Conservation (phyloP, 2,329 filamentous ascomycete genomes). For the Sclerotinia minor region DNA sequence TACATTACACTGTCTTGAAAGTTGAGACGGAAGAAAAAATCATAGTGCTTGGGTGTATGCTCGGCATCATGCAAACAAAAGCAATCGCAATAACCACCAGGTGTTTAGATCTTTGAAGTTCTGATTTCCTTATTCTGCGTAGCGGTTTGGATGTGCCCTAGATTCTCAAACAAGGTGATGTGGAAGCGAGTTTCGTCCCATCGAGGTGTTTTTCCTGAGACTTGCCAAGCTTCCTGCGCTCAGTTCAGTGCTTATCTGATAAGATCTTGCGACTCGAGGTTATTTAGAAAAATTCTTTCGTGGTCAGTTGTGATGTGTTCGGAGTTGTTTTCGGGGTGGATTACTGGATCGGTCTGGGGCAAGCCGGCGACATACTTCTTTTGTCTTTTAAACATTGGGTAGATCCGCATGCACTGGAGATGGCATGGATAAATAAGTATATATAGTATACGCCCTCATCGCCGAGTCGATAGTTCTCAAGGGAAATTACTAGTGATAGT, state of each 20-base stretch:
- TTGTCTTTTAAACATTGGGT: not conserved
- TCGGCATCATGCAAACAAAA: constrained; percentile 3
- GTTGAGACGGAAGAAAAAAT: constrained; percentile 10
- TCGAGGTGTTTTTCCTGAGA: constrained; percentile 30
- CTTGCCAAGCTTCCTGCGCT: constrained; percentile 38
- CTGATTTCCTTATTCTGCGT: not conserved
- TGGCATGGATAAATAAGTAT: constrained; percentile 12
- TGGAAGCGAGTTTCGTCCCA: constrained; percentile 46
- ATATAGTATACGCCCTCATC: constrained; percentile 9
- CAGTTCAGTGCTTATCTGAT: constrained; percentile 22
- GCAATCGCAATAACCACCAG: not conserved
- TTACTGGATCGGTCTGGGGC: constrained; percentile 4
- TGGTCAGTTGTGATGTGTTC: constrained; percentile 13
- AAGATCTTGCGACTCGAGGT: constrained; percentile 24
- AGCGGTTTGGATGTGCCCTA: not conserved
- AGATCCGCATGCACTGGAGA: not conserved
- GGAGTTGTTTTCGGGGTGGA: constrained; percentile 2
- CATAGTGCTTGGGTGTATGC: not conserved
- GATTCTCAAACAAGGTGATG: constrained; percentile 39
- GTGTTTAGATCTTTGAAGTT: not conserved
- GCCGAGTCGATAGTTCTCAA: constrained; percentile 4
- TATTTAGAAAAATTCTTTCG: constrained; percentile 25
- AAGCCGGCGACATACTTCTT: not conserved
- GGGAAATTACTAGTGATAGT: not conserved
- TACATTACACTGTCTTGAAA: not conserved